Evolutionary conservation across 495 filamentous ascomycete genomes (phyloP), one percentile per base, ranked within the genome.

Genomic region (Penicillium diatomitis): DNA sequence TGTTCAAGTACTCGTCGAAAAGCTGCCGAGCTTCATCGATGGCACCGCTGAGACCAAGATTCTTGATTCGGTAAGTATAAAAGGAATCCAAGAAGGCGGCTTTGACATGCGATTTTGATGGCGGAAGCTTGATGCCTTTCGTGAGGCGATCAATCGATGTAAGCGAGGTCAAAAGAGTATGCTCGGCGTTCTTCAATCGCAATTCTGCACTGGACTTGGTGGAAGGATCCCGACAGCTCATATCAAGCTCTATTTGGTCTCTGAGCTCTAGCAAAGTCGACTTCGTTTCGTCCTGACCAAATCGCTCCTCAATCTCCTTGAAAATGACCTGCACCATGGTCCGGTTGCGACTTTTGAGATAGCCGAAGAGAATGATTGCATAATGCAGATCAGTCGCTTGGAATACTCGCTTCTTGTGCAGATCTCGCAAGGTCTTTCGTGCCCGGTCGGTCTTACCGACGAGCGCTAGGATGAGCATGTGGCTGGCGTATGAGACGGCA

Each of bases 301-400:
- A 72, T 27, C 69, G 64, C 10, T 65, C 47, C 40, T 66, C 32
- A 71, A 87, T 83, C 38, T 73, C 66, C 8, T 67, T 57, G 38
- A 79, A 75, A 20, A 81, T 63, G 37, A 67, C 53, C 45, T 79
- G 72, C 6, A 80, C 77, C 61, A 73, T 77, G 8, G 65, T 62
- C 36, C 69, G 67, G 34, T 81, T 69, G 35, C 71, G 63, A 35
- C 61, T 64, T 32, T 56, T 66, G 39, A 84, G 58, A 53, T 78
- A 87, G 3, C 82, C 86, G 29, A 76, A 72, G 70, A 92, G 81
- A 29, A 91, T 64, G 4, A 88, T 77, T n/a, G 81, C 74, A 60
- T 88, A 94, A 61, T 96, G 88, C 8, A 84, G 73, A 8, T 78
- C 71, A 0, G 78, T 83, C 3, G 80, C 75, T 43, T 75, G 67